These are phyloP conservation scores for Clavaria fumosa DNA, from an alignment of 768 basidiomycete genomes.

Conservation along the genomic window DNA sequence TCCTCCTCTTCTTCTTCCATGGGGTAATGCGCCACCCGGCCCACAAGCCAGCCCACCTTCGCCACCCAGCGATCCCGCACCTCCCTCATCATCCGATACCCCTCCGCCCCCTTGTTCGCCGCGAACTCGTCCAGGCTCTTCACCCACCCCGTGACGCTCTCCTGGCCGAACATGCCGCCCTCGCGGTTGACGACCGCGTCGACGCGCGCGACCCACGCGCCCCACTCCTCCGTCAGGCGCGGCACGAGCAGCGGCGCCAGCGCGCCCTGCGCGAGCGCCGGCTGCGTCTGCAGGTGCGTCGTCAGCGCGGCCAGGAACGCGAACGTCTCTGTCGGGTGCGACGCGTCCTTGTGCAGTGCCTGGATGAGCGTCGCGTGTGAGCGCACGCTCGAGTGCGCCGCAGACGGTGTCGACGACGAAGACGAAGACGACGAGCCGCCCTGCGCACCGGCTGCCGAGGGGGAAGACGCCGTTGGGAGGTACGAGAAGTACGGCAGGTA, in stretches of 20 bases:
- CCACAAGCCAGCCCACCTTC: constrained; percentile 70
- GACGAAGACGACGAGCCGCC: too few relatives aligned
- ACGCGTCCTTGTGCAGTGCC: constrained; percentile 43
- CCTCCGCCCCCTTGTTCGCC: constrained; percentile 28
- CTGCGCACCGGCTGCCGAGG: too few relatives aligned
- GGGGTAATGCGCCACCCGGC: constrained; percentile 23
- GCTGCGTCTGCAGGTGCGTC: constrained; percentile 51
- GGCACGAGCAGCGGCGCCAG: constrained; percentile 44
- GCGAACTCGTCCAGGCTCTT: constrained; percentile 52
- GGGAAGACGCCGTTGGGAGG: constrained; percentile 17
- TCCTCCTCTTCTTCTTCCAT: too few relatives aligned
- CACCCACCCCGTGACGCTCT: constrained; percentile 56
- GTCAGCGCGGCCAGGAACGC: constrained; percentile 54
- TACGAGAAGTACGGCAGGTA: constrained; percentile 80
- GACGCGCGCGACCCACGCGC: constrained; percentile 55
- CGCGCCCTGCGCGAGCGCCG: constrained; percentile 44
- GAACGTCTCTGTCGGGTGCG: constrained; percentile 63
- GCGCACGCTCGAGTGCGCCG: too few relatives aligned
- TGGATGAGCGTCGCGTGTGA: constrained; percentile 31
- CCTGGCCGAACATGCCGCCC: constrained; percentile 68
- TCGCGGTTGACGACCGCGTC: constrained; percentile 55
- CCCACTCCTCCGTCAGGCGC: constrained; percentile 62
- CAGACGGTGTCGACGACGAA: constrained; percentile 15
- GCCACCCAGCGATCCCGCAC: constrained; percentile 49
- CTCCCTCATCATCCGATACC: constrained; percentile 22